phyloP scores from a whole-genome alignment of 805 yeast species.

The Komagataella mondaviorum region DNA sequence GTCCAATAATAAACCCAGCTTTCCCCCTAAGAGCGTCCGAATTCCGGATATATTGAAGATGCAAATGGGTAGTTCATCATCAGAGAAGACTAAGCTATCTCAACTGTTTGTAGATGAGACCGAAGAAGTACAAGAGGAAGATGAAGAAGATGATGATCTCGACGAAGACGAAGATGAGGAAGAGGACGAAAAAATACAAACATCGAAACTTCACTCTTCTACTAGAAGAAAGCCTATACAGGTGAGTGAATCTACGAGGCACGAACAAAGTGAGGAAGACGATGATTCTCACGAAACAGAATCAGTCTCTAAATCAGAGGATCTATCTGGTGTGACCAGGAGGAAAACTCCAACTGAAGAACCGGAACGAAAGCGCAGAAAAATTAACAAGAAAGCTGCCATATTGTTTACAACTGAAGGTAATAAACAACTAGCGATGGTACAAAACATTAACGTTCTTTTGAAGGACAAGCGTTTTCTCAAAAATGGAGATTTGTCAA shows the following conservation, averaged over 20 bases:
- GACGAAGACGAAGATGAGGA: constrained; percentile 3
- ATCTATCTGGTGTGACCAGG: background rate
- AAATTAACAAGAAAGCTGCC: background rate
- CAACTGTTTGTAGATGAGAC: background rate
- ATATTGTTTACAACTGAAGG: background rate
- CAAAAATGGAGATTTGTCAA: background rate
- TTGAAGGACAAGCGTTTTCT: background rate
- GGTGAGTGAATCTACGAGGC: background rate
- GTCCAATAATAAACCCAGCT: constrained; percentile 1
- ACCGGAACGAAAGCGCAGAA: background rate
- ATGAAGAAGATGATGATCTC: constrained; percentile 1
- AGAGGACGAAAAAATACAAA: constrained; percentile 1
- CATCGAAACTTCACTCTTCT: background rate
- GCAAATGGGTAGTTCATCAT: background rate
- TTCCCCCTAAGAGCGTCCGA: background rate
- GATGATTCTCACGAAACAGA: background rate
- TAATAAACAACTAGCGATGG: constrained; percentile 1
- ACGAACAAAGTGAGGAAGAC: background rate
- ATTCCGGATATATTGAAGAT: background rate
- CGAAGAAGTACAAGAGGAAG: constrained; percentile 1
- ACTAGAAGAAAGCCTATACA: background rate
- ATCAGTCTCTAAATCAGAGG: background rate
- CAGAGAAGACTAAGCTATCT: background rate
- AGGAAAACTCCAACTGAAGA: background rate
- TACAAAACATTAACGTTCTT: constrained; percentile 3